Percentiles rank a stretch among this genome's conserved stretches.
These are phyloP conservation scores for Xenoacremonium recifei DNA, from an alignment of 2,329 filamentous ascomycete species.

Conservation along the genomic window DNA sequence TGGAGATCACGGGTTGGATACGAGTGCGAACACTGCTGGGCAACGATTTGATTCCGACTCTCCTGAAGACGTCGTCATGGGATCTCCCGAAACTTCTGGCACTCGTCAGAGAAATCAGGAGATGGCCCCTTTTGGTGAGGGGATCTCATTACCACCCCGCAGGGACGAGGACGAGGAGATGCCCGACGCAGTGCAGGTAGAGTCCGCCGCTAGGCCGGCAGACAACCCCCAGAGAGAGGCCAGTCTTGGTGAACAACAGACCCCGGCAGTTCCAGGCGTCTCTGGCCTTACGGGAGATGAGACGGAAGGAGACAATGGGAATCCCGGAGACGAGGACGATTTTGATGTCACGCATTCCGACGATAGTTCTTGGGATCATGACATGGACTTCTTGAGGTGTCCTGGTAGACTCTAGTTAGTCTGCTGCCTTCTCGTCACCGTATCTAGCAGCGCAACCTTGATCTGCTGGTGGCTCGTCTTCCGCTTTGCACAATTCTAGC, in stretches of 20 bases:
- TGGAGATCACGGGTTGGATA: constrained; percentile 27
- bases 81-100: constrained; percentile 30
- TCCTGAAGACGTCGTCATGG: constrained; percentile 31
- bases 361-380: too few species aligned
- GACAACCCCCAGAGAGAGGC: constrained; percentile 18
- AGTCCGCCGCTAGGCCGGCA: constrained; percentile 17
- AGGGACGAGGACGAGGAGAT: constrained; percentile 12
- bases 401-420: too few species aligned
- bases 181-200: constrained; percentile 18
- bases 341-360: constrained; percentile 29
- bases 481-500: too few species aligned
- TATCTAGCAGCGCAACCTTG: too few species aligned
- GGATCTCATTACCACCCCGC: too few species aligned
- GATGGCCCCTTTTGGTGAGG: too few species aligned
- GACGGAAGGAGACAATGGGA: constrained; percentile 5
- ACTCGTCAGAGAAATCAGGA: too few species aligned
- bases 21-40: constrained; percentile 24
- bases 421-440: too few species aligned
- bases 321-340: constrained; percentile 23
- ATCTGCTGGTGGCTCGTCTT: too few species aligned
- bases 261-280: too few species aligned
- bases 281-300: constrained; percentile 5
- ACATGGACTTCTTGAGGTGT: too few species aligned
- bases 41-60: constrained; percentile 25
- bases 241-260: too few species aligned